Evolutionary conservation across 805 yeast genomes (phyloP), one percentile per base, ranked within the genome.

Genomic region (Ogataea allantospora): DNA sequence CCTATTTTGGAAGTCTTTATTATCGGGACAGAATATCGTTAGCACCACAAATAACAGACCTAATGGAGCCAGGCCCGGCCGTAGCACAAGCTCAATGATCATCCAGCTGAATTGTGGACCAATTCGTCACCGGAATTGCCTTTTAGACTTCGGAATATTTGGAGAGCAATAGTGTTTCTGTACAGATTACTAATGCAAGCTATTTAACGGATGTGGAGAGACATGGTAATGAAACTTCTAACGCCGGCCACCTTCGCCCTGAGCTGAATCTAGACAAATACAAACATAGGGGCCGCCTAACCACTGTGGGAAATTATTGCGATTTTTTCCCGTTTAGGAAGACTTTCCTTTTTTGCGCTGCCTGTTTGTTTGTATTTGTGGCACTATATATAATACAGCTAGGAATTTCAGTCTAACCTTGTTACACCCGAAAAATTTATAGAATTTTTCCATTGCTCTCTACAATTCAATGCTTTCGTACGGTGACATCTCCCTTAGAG

Each of bases 401-500:
- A 38, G 29, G 35, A 31, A 38, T 31, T 38, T 31, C 35, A 32
- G 14, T 25, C 15, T 25, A 6, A 10, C 34, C 34, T 36, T 40
- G n/a, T 34, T 39, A 37, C 40, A 29, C 23, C 23, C 21, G 35
- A 32, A 26, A 34, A 32, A 25, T 34, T 26, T 20, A 19, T 36
- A 27, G 30, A 24, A 15, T 38, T 35, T 40, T 31, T 30, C 32
- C 30, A 33, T 41, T 40, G 34, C 33, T 32, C 31, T 27, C 21
- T 15, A 21, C 19, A 12, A 33, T 24, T 42, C 15, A 33, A 58
- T 58, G 66, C 72, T 83, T 61, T 80, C 88, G 39, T 73, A 78
- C 55, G 80, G 83, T 54, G 96, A 88, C 67, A 68, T 80, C 52
- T 64, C 80, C 48, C 74, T 88, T 55, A 85, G 99, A 72, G 68